Evolutionary conservation across 78 protist genomes (phyloP), one percentile per base, ranked within the genome.

Genomic region (Dictyostelium firmibasis): DNA sequence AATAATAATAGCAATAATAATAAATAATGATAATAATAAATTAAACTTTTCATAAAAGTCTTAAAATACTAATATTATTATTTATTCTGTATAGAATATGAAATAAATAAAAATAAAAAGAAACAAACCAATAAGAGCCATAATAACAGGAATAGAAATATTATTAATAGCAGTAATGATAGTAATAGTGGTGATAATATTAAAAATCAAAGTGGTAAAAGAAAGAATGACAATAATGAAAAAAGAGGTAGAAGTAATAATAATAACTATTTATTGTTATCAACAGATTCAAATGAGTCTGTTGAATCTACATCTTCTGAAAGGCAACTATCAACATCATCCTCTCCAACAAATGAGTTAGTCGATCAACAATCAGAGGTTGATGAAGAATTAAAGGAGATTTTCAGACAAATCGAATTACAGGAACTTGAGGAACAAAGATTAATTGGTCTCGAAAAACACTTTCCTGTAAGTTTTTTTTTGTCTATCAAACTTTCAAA

Each of bases 341-440:
- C 83, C 31, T 41, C 67, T n/a, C 33, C 83, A 78, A 29, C 72
- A 82, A 62, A 29, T 20, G 67, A 82, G 20, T 57, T 57, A 18
- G 27, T 57, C 20, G 67, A 57, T 27, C 82, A 70, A 75, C 62
- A 25, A 86, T n/a, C 23, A 38, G 62, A 85, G 9, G 74, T 88
- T 23, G 93, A 88, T 25, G 86, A 76, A 8, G 93, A 88, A 64
- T 44, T 88, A 10, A 33, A 76, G 67, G 86, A 33, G 16, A 77
- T 88, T 43, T 57, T 88, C 8, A 77, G 69, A 78, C 86, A 88
- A 88, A 88, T 88, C 43, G 93, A 88, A 35, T 36, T 36, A 38
- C 93, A 88, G 43, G 93, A 88, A 77, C 8, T 88, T 33, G 93
- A 88, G 67, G 93, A 77, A 67, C 93, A 88, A 79, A 88, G 93